Evolutionary conservation across 306 rosid species (phyloP), one percentile per base, ranked within the genome.

Genomic region (Pyrus bretschneideri): DNA sequence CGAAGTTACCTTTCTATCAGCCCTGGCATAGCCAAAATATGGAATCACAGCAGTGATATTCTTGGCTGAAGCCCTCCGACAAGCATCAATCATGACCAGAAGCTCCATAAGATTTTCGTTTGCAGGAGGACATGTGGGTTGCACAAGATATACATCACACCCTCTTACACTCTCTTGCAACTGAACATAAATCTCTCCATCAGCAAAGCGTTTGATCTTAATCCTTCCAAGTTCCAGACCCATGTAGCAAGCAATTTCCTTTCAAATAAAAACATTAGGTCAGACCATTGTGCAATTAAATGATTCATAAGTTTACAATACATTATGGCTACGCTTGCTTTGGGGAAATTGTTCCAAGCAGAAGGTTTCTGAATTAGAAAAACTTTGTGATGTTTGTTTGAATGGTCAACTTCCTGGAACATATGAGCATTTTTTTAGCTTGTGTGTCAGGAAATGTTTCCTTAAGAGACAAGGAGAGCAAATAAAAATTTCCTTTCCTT

Each of bases 81-180:
- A 93, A 3, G 96, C 97, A 72, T 93, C 98, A 76, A 93, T 87
- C 98, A 93, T 93, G 78, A 93, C 87, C 35, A 93, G 87, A 80
- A 93, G 98, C 87, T 93, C 98, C 97, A 91, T 89, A 35, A 93
- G 93, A 80, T 93, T 93, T 83, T 93, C 97, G 81, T 93, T 93
- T 27, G 97, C 98, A 11, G 98, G 97, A 77, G 98, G 98, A 73
- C 98, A 93, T n/a, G 97, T 91, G 57, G 98, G 98, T 80, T 93
- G 97, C 80, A 93, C 98, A 71, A 93, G 96, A 85, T 66, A 93
- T 54, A 93, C 98, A 81, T 93, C 98, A 81, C 97, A 93, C 74
- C 97, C 97, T 75, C 98, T 85, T 65, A 91, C 98, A 85, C 98
- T 93, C 85, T 93, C 98, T 91, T 93, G 98, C 82, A 93, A 82